phyloP scores from a whole-genome alignment of 2,329 filamentous ascomycete species.

The Mycogone perniciosa region DNA sequence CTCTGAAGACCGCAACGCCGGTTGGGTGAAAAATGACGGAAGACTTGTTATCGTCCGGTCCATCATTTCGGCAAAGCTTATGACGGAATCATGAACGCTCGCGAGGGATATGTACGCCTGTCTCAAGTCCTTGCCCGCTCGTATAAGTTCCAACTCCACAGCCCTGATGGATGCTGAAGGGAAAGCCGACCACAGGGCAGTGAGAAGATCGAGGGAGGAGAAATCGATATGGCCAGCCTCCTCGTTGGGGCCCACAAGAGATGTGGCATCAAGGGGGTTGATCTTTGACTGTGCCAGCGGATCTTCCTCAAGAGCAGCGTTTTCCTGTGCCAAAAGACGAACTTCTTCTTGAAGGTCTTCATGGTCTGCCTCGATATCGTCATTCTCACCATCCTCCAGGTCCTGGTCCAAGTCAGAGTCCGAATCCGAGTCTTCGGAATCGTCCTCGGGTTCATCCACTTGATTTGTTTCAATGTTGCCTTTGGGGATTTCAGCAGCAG shows the following conservation, averaged over 20 bases:
- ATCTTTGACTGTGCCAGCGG: constrained; percentile 9
- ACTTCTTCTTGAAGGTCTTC: constrained; percentile 32
- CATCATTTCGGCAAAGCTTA: constrained; percentile 29
- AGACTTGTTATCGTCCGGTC: constrained; percentile 21
- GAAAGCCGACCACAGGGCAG: constrained; percentile 37
- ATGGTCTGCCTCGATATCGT: constrained; percentile 13
- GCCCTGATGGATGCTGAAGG: constrained; percentile 34
- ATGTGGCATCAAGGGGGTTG: not conserved
- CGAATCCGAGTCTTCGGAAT: constrained; percentile 29
- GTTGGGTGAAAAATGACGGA: not conserved
- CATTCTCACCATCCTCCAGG: constrained; percentile 17
- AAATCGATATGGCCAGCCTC: constrained; percentile 10
- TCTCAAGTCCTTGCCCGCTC: constrained; percentile 29
- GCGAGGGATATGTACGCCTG: constrained; percentile 33
- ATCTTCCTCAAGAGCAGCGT: constrained; percentile 23
- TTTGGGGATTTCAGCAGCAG: too few species aligned
- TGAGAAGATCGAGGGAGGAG: constrained; percentile 26
- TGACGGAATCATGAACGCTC: constrained; percentile 25
- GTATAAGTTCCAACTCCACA: constrained; percentile 23
- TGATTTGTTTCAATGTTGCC: too few species aligned
- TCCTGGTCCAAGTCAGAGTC: constrained; percentile 7
- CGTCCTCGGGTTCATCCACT: constrained; percentile 22
- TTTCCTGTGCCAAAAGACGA: constrained; percentile 36
- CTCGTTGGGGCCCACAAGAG: not conserved
- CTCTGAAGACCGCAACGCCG: constrained; percentile 1